Conservation (phyloP, 768 basidiomycete genomes). For the Mycena rosella region DNA sequence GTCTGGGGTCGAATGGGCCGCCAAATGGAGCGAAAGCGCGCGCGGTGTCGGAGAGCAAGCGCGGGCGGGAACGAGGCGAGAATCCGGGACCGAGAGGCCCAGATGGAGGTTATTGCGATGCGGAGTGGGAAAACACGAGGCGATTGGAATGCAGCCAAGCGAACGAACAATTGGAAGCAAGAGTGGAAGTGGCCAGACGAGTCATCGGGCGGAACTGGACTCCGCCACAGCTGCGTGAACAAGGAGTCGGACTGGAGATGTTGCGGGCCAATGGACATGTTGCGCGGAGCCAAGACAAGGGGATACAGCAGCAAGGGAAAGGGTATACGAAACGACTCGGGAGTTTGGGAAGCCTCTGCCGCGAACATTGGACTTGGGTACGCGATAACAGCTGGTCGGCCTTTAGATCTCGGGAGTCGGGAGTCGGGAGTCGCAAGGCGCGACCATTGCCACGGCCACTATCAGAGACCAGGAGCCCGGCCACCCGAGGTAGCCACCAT, state of each 20-base stretch:
- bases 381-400: neutral
- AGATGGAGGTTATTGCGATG: neutral
- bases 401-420: neutral
- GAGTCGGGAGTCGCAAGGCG: neutral
- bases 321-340: too few relatives aligned
- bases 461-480: neutral
- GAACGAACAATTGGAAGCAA: too few relatives aligned
- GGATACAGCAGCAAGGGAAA: too few relatives aligned
- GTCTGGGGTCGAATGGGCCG: too few relatives aligned
- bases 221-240: neutral
- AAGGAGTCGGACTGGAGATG: too few relatives aligned
- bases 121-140: neutral
- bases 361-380: too few relatives aligned
- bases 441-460: neutral
- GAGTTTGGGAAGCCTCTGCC: too few relatives aligned
- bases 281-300: too few relatives aligned
- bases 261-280: too few relatives aligned
- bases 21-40: neutral
- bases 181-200: too few relatives aligned
- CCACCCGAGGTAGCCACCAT: too few relatives aligned
- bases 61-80: neutral
- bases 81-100: neutral
- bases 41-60: neutral
- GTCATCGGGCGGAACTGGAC: neutral
- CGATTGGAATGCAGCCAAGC: constrained; percentile 5